These are phyloP conservation scores for Apophysomyces variabilis DNA, from an alignment of 371 early-diverging fungal genomes.

Conservation along the genomic window DNA sequence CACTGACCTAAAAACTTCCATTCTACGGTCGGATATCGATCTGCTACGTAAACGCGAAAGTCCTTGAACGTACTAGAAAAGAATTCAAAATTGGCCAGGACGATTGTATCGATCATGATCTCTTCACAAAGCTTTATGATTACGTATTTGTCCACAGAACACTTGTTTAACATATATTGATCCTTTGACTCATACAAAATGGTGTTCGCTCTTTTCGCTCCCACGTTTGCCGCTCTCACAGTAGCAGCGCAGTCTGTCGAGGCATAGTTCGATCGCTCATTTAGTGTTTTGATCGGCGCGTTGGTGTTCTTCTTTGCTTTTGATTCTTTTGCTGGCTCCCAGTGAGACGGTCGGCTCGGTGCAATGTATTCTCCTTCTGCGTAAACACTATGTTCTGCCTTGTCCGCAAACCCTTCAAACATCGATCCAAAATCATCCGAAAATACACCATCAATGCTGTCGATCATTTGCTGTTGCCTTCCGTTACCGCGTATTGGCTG, in stretches of 20 bases:
- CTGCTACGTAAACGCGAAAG: conserved; percentile 77
- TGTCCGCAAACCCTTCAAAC: conserved; percentile 36
- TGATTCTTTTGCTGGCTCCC: not conserved
- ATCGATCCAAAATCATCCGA: conserved; percentile 53
- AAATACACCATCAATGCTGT: conserved; percentile 54
- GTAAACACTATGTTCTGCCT: conserved; percentile 30
- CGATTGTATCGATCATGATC: conserved; percentile 88
- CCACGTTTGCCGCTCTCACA: conserved; percentile 82
- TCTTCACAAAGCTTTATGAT: conserved; percentile 94
- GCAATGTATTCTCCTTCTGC: conserved; percentile 39
- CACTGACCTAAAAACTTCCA: conserved; percentile 88
- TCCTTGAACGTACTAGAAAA: conserved; percentile 94
- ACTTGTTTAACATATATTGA: conserved; percentile 92
- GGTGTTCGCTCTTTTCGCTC: conserved; percentile 79
- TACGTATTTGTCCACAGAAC: conserved; percentile 80
- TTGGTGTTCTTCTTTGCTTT: conserved; percentile 24
- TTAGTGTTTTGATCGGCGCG: conserved; percentile 54
- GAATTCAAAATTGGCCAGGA: conserved; percentile 95
- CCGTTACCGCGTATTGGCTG: not conserved
- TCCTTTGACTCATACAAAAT: conserved; percentile 92
- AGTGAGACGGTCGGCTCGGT: conserved; percentile 21
- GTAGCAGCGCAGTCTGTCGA: conserved; percentile 94
- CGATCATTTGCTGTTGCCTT: conserved; percentile 42
- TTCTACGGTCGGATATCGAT: conserved; percentile 83
- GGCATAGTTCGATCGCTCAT: conserved; percentile 92